phyloP scores from a whole-genome alignment of 83 land plant species.

The Thuja plicata region DNA sequence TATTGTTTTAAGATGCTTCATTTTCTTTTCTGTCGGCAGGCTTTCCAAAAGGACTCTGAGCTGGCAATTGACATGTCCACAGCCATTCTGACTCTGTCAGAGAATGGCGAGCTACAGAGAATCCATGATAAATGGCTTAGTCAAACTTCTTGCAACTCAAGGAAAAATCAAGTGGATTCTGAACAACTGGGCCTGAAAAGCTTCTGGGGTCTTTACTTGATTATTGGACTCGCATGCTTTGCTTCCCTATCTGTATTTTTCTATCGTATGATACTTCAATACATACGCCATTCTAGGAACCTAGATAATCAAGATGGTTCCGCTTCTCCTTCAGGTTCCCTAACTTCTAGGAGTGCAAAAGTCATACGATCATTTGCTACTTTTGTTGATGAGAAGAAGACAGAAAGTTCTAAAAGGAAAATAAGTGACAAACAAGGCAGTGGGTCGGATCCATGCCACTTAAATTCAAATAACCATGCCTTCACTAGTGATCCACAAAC shows the following conservation, averaged over 20 bases:
- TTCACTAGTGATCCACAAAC: neutral
- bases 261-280: conserved; percentile 19
- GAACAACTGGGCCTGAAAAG: conserved; percentile 35
- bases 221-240: conserved; percentile 47
- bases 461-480: neutral
- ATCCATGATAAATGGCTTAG: conserved; percentile 59
- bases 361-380: conserved; percentile 2
- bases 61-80: conserved; percentile 60
- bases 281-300: neutral
- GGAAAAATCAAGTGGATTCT: conserved; percentile 28
- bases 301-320: neutral
- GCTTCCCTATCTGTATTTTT: conserved; percentile 34
- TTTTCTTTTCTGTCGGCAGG: conserved; percentile 29
- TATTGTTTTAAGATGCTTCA: neutral
- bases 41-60: conserved; percentile 56
- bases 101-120: conserved; percentile 59
- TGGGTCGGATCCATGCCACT: neutral
- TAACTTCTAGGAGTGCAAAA: neutral
- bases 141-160: conserved; percentile 27
- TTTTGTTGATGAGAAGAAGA: conserved; percentile 10
- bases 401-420: neutral
- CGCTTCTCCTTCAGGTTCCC: neutral
- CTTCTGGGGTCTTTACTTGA: conserved; percentile 63
- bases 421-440: neutral
- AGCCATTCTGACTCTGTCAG: conserved; percentile 48